Base-by-base conservation (phyloP, 2,329 filamentous ascomycete species). In the Paecilomyces formosus region DNA sequence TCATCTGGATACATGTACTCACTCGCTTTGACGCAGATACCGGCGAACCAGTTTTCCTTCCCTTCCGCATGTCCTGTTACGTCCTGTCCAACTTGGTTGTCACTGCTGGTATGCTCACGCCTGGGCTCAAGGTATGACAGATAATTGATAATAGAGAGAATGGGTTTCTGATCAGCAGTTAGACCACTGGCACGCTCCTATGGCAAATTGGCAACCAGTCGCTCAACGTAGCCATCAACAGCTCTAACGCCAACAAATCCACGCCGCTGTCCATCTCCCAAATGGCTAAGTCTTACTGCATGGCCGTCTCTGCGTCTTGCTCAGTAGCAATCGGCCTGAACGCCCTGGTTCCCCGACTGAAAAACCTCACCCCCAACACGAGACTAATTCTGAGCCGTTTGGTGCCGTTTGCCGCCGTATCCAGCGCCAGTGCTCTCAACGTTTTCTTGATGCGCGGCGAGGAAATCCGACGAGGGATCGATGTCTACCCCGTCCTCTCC, bases 121-220 rank as follows among this genome's bases (percentile, higher is more conserved):
- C 94, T 2, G 89, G 89, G 9, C 83, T 97, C 24, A 80, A 84
- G 67, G 87, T 90, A 80, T 61, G 81, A 56, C 45, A 22, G 51
- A 21, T 26, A 39, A 7, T 18, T 24, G 12, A 33, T 22, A 33
- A 54, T 31, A 5, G n/a, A 57, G 15, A 54, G n/a, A 22, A 35
- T 39, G 3, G 55, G 18, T 11, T 7, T 54, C 51, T 53, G 18
- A 53, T 12, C 35, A 15, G 24, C 33, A 39, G 45, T 8, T 64
- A 89, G 82, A 96, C 88, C 52, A 83, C 84, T 50, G 94, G 93
- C 56, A 97, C 91, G 4, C 81, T 97, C 39, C 87, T 88, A 64
- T 99, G 94, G 94, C 94, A 99, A 78, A 85, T 97, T 59, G 85
- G 89, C 65, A 99, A 99, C 77, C 94, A 99, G 79, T 97, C 92